Evolutionary conservation across 345 rosid genomes (phyloP).

Genomic region (Cardamine occulta): DNA sequence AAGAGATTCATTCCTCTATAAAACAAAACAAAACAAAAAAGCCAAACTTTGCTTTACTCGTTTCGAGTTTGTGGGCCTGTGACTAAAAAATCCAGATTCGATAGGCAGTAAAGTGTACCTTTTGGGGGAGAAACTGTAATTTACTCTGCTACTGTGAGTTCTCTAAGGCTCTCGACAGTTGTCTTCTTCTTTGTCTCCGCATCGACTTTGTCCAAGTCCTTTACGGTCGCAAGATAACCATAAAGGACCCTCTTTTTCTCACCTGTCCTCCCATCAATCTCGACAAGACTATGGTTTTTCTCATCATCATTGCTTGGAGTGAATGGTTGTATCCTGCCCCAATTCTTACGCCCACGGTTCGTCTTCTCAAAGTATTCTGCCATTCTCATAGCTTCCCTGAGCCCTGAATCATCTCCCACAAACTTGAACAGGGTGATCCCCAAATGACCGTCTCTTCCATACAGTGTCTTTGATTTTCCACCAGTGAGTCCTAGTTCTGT

Average conservation of each 20-base stretch:
- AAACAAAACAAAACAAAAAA: background rate
- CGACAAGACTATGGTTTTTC: slow-evolving; percentile 70
- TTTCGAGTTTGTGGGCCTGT: slow-evolving; percentile 1
- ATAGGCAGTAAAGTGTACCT: slow-evolving; percentile 43
- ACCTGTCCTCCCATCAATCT: slow-evolving; percentile 65
- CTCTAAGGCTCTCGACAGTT: slow-evolving; percentile 71
- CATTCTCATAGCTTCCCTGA: slow-evolving; percentile 75
- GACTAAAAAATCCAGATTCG: slow-evolving; percentile 27
- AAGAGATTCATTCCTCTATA: slow-evolving; percentile 8
- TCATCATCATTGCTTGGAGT: slow-evolving; percentile 78
- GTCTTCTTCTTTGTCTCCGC: slow-evolving; percentile 79
- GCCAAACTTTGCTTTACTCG: slow-evolving; percentile 23
- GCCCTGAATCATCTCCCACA: slow-evolving; percentile 66
- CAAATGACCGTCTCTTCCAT: slow-evolving; percentile 93
- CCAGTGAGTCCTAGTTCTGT: slow-evolving; percentile 82
- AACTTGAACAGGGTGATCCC: slow-evolving; percentile 80
- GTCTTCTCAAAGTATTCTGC: slow-evolving; percentile 82
- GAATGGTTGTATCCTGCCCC: slow-evolving; percentile 64
- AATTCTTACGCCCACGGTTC: slow-evolving; percentile 75
- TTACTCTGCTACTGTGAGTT: slow-evolving; percentile 55
- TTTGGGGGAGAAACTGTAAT: slow-evolving; percentile 36
- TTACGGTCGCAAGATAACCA: slow-evolving; percentile 76
- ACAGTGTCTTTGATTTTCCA: slow-evolving; percentile 87
- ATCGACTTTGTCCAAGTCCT: slow-evolving; percentile 81
- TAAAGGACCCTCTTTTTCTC: slow-evolving; percentile 80